These are phyloP conservation scores for Globisporangium camurandrum DNA, from an alignment of 352 stramenopile genomes.

Conservation along the genomic window DNA sequence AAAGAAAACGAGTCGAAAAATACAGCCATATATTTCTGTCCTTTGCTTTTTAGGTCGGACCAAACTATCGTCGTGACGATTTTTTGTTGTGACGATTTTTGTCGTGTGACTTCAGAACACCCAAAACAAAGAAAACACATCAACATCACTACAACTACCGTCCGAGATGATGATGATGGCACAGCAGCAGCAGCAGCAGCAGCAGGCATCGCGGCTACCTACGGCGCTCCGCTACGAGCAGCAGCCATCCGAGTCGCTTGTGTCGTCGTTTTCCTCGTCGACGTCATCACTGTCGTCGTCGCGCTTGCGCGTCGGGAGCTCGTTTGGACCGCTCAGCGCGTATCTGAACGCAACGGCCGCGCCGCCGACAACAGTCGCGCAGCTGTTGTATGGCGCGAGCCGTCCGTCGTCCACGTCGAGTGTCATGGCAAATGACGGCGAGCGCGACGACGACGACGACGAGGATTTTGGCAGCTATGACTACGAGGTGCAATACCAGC, in stretches of 20 bases:
- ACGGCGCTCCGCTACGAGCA: too few relatives aligned
- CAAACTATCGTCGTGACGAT: too few relatives aligned
- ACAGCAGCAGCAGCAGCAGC: too few relatives aligned
- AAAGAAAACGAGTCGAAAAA: too few relatives aligned
- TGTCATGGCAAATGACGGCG: constrained; percentile 12
- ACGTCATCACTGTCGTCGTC: neutral
- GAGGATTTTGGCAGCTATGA: constrained; percentile 10
- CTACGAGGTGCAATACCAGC: constrained; percentile 8
- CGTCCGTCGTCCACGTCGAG: constrained; percentile 15
- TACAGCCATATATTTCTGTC: too few relatives aligned
- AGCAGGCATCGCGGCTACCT: too few relatives aligned
- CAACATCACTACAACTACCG: too few relatives aligned
- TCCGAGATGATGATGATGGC: too few relatives aligned
- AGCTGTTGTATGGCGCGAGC: constrained; percentile 3
- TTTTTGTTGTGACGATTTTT: too few relatives aligned
- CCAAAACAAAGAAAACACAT: too few relatives aligned
- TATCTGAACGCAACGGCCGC: neutral
- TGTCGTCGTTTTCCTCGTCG: neutral
- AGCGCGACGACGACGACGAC: constrained; percentile 10
- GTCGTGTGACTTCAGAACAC: too few relatives aligned
- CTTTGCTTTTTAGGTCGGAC: too few relatives aligned
- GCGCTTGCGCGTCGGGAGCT: constrained; percentile 5
- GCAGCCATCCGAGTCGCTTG: neutral
- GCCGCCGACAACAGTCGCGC: constrained; percentile 3
- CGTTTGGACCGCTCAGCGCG: constrained; percentile 3